Conservation (phyloP, 192 early-diverging fungal genomes). For the Chytriomyces hyalinus region DNA sequence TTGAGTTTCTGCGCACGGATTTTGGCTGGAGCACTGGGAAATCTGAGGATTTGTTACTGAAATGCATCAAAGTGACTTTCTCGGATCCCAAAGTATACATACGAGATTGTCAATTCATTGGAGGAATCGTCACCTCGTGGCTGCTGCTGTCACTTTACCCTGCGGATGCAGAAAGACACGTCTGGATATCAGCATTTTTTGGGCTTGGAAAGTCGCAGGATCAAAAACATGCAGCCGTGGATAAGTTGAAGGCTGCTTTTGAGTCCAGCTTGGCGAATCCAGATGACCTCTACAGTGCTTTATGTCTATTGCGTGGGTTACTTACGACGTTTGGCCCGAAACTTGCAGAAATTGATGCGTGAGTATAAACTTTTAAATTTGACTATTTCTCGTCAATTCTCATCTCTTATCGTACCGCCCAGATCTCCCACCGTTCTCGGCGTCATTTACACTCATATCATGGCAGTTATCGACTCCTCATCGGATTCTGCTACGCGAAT, state of each 20-base stretch:
- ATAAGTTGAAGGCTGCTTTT: not conserved
- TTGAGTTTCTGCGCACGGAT: conserved; percentile 12
- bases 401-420: conserved; percentile 2
- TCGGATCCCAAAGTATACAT: conserved; percentile 28
- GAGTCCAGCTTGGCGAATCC: conserved; percentile 4
- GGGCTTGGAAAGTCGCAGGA: no score
- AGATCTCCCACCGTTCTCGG: not conserved
- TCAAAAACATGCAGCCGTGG: no score
- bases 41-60: not conserved
- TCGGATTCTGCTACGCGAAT: conserved; percentile 38
- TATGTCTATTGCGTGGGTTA: conserved; percentile 40
- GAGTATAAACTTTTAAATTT: not conserved
- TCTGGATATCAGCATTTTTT: no score
- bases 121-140: conserved; percentile 37
- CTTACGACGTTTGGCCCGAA: conserved; percentile 27
- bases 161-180: not conserved
- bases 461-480: conserved; percentile 19
- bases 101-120: conserved; percentile 46
- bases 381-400: not conserved
- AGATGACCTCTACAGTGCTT: conserved; percentile 8
- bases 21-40: not conserved
- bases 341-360: not conserved
- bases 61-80: conserved; percentile 24
- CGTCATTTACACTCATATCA: conserved; percentile 15
- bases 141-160: conserved; percentile 24